A percentile compares a stretch with the other conserved stretches of the same genome.
Conservation (phyloP, 805 yeast species). For the Phaffomyces opuntiae region DNA sequence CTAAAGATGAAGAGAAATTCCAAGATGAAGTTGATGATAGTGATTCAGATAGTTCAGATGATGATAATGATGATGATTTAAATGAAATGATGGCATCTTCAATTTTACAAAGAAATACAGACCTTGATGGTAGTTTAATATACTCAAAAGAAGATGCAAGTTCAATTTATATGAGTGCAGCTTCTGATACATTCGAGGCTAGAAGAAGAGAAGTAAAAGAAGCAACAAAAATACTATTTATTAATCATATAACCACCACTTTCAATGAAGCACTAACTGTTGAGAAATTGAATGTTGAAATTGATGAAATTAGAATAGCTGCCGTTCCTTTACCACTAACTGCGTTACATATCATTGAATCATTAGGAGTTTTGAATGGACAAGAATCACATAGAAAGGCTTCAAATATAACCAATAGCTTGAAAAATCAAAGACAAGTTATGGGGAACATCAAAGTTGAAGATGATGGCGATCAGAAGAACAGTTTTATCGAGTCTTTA, state of each 20-base stretch:
- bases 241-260: slow-evolving; percentile 31
- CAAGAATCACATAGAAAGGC: slow-evolving; percentile 6
- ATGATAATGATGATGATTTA: slow-evolving; percentile 13
- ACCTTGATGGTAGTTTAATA: slow-evolving; percentile 47
- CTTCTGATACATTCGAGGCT: slow-evolving; percentile 40
- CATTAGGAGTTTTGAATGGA: slow-evolving; percentile 13
- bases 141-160: slow-evolving; percentile 65
- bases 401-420: slow-evolving; percentile 9
- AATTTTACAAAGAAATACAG: slow-evolving; percentile 13
- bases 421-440: background rate
- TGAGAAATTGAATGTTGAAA: slow-evolving; percentile 26
- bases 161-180: slow-evolving; percentile 78
- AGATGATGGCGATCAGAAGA: background rate
- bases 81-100: slow-evolving; percentile 27
- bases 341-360: slow-evolving; percentile 20
- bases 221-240: slow-evolving; percentile 14
- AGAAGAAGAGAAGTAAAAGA: slow-evolving; percentile 9
- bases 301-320: slow-evolving; percentile 34
- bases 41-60: slow-evolving; percentile 23
- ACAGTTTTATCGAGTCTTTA: slow-evolving; percentile 28
- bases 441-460: background rate
- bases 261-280: slow-evolving; percentile 41
- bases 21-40: slow-evolving; percentile 21
- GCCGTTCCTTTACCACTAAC: slow-evolving; percentile 29
- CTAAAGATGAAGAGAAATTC: slow-evolving; percentile 8